phyloP scores from a whole-genome alignment of 176 grass and related monocot genomes.

The Musa troglodytarum region DNA sequence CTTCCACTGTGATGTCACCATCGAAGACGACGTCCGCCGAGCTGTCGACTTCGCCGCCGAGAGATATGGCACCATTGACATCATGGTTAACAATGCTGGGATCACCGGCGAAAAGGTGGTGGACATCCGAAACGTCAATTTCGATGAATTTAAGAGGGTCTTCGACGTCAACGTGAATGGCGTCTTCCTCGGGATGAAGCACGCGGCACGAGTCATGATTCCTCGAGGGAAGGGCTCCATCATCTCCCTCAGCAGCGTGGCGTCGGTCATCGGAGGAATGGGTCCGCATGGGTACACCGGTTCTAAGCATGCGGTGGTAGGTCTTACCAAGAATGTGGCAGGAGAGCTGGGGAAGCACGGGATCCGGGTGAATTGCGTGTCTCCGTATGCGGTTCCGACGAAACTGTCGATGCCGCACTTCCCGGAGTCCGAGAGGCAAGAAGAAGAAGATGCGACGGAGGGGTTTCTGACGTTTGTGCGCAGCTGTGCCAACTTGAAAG shows the following conservation, averaged over 20 bases:
- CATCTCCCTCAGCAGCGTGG: conserved; percentile 50
- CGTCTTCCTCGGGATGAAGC: conserved; percentile 80
- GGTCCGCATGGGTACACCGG: conserved; percentile 68
- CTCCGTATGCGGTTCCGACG: conserved; percentile 57
- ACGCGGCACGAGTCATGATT: conserved; percentile 73
- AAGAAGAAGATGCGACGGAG: conserved; percentile 13
- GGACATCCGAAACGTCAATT: conserved; percentile 48
- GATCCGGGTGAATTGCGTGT: conserved; percentile 81
- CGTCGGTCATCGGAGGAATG: conserved; percentile 41
- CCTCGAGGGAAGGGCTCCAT: conserved; percentile 49
- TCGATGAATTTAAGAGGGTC: conserved; percentile 43
- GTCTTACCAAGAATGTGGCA: conserved; percentile 67
- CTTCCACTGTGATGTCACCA: conserved; percentile 61
- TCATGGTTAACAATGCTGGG: conserved; percentile 89
- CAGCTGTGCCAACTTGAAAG: conserved; percentile 62
- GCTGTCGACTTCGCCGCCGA: conserved; percentile 34
- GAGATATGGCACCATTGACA: conserved; percentile 61
- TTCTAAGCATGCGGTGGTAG: conserved; percentile 63
- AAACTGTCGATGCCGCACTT: conserved; percentile 42
- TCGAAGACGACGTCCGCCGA: conserved; percentile 49
- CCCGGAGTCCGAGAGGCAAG: conserved; percentile 26
- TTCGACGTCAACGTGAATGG: conserved; percentile 67
- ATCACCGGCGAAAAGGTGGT: conserved; percentile 43
- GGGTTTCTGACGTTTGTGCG: conserved; percentile 39
- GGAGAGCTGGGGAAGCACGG: conserved; percentile 64